phyloP scores from a whole-genome alignment of 805 yeast species.

The Kodamaea sagamina region DNA sequence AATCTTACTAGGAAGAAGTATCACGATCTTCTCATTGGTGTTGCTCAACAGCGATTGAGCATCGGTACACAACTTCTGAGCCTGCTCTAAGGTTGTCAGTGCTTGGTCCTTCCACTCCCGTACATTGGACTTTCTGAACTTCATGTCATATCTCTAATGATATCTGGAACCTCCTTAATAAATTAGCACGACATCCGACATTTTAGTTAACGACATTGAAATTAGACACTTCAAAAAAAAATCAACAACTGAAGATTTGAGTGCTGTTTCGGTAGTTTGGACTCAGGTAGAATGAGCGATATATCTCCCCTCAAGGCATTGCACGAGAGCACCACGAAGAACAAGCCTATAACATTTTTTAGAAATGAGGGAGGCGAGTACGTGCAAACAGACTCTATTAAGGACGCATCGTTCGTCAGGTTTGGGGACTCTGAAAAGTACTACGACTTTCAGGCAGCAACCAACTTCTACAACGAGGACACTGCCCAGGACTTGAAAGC shows the following conservation, averaged over 20 bases:
- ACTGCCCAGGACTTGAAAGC: slow-evolving; percentile 54
- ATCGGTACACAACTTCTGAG: slow-evolving; percentile 33
- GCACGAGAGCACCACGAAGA: slow-evolving; percentile 28
- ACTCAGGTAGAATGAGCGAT: slow-evolving; percentile 18
- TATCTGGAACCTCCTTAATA: neutral
- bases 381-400: slow-evolving; percentile 25
- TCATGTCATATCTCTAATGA: slow-evolving; percentile 2
- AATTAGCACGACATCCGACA: neutral
- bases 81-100: slow-evolving; percentile 27
- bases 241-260: slow-evolving; percentile 9
- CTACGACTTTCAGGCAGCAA: slow-evolving; percentile 45
- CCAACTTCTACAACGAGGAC: slow-evolving; percentile 57
- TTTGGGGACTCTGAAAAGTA: slow-evolving; percentile 24
- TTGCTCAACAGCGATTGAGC: slow-evolving; percentile 35
- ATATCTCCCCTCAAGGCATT: slow-evolving; percentile 27
- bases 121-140: slow-evolving; percentile 7
- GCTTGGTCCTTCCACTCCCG: slow-evolving; percentile 35
- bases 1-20: slow-evolving; percentile 26
- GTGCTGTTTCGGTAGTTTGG: slow-evolving; percentile 8
- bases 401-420: slow-evolving; percentile 37
- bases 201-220: neutral
- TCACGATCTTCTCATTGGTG: slow-evolving; percentile 25
- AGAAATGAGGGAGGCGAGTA: slow-evolving; percentile 8
- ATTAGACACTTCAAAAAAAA: neutral
- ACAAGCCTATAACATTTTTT: slow-evolving; percentile 25